Base-by-base conservation (phyloP, 1,139 yeast genomes). In the Groenewaldozyma sp. region DNA sequence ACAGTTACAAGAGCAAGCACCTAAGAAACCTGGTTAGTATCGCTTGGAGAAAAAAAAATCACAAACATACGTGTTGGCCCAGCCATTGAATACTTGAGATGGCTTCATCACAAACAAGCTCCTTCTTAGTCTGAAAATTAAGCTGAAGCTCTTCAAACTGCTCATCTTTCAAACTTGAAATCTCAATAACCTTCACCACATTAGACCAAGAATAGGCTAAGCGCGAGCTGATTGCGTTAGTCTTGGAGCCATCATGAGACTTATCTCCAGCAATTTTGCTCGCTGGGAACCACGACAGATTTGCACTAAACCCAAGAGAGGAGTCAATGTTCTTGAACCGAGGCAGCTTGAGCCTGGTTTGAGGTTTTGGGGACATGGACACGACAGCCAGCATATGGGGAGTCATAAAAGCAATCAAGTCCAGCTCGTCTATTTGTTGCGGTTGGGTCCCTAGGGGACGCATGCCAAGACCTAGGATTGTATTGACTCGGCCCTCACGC, bases 131-230 rank as follows among this genome's bases (percentile, higher is more conserved):
- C n/a, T 60, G 55, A 42, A 77, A 58, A 16, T 68, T 65, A 24
- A 76, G 48, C 5, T 36, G 53, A 26, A 42, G 56, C 19, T 50
- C 46, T 43, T 52, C 37, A 56, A 62, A 41, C 60, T 65, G 35
- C 4, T 43, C 28, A 45, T 69, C 70, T 36, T 67, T 65, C 38
- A 70, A 68, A 35, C 64, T 65, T 10, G 71, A 45, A 1, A 82
- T 55, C 45, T 80, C 84, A 21, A 79, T 48, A 1, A 82, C 58
- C 0, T 76, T 70, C 37, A 82, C 51, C 11, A 67, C 65, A 46
- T 76, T 76, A 19, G 75, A 67, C 82, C 87, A 81, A 28, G 81
- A 65, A 51, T 76, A 82, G 0, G 82, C 88, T 32, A 84, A 58
- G 43, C 69, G 63, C 0, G 88, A 76, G 28, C 45, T 46, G 3